Base-by-base conservation (phyloP, 441 rosid species). In the Geranium incanum region DNA sequence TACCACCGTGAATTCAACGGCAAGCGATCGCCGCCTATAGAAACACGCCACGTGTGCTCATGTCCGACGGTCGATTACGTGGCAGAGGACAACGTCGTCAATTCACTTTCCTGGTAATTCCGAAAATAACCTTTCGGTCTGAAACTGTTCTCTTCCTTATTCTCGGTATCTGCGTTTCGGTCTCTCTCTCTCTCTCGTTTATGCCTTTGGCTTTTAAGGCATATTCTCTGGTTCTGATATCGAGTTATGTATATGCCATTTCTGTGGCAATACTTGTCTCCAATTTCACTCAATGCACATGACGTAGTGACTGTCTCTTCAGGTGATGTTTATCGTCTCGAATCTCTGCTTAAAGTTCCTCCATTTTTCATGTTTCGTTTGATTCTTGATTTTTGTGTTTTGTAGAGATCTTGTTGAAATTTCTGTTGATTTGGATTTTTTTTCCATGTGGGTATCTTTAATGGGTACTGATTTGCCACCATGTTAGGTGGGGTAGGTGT, bases 151-250 rank as follows among this genome's bases (percentile, higher is more conserved):
- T 5, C 15, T 19, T n/a, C 15, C 5, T 52, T 18, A 7, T 4
- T 55, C 6, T 55, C 62, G 4, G 62, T 55, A n/a, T 55, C 62
- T 55, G 59, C 16, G 59, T 4, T 21, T 66, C 67, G 36, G 48
- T 6, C 41, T 41, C 6, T 39, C 36, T 70, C 64, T 4, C 12
- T 6, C 71, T 9, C 52, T 55, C 21, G 16, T 12, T 52, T 33
- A 15, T 48, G 75, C 73, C 43, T 68, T 68, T 6, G 76, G 62
- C 69, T 3, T 3, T 19, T 18, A 28, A 41, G 83, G 88, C 52
- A 83, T 85, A 83, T 86, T 87, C 89, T 66, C 57, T 43, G 75
- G 70, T 78, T 77, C 71, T 80, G 78, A 74, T 75, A 80, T 45
- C 68, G 68, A 33, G 50, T 36, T 37, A 8, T 43, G 8, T 59